A percentile compares a stretch with the other conserved stretches of the same genome.
Conservation (phyloP, 345 rosid genomes). For the Euphorbia lathyris region DNA sequence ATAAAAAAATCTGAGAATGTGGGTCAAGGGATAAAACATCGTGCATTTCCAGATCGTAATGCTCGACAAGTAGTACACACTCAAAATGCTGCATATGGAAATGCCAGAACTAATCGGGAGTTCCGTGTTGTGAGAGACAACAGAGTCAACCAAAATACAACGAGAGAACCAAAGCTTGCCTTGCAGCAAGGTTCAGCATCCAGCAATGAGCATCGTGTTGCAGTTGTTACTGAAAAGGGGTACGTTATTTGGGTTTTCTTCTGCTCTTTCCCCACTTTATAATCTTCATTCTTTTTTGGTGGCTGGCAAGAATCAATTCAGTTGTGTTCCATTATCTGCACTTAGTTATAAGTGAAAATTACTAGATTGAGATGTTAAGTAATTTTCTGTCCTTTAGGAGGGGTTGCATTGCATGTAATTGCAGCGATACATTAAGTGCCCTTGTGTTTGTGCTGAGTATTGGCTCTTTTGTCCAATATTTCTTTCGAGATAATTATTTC, state of each 20-base stretch:
- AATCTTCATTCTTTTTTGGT: not conserved
- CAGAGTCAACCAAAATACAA: constrained; percentile 45
- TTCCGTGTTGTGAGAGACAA: constrained; percentile 73
- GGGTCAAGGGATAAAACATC: constrained; percentile 29
- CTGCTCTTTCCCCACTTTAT: not conserved
- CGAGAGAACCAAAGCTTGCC: constrained; percentile 45
- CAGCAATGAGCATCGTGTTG: constrained; percentile 27
- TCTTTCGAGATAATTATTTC: too few species aligned
- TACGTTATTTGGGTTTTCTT: constrained; percentile 25
- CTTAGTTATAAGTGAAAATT: not conserved
- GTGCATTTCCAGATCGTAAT: constrained; percentile 36
- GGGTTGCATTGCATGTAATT: too few species aligned
- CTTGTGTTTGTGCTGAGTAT: too few species aligned
- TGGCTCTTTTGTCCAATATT: too few species aligned
- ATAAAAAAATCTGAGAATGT: constrained; percentile 39
- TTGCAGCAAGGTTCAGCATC: constrained; percentile 31
- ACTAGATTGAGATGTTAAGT: not conserved
- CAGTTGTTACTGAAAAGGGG: constrained; percentile 44
- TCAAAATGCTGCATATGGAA: constrained; percentile 38
- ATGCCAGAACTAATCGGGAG: constrained; percentile 44
- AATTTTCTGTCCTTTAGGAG: too few species aligned
- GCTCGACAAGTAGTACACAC: constrained; percentile 45
- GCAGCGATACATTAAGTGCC: too few species aligned
- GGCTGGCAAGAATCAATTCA: too few species aligned
- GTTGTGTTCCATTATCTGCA: too few species aligned